Base-by-base conservation (phyloP, 768 basidiomycete genomes). In the Boletus vermiculosoides region DNA sequence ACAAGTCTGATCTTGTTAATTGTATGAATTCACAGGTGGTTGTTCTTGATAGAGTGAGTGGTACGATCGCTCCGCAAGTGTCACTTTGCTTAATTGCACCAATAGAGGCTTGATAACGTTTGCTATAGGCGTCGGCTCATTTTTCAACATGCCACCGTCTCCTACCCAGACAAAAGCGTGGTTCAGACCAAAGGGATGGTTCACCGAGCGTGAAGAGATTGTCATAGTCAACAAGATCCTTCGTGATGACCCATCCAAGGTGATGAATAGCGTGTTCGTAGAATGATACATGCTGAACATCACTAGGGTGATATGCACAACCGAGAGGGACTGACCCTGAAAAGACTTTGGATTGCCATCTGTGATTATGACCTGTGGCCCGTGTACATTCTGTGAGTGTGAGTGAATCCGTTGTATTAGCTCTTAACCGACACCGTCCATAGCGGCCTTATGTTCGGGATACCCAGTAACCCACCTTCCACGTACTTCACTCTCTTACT, bases 331-430 rank as follows among this genome's bases (percentile, higher is more conserved):
- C 63, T 88, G 12, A 74, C 79, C 0, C 36, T 77, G 6, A 76
- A 73, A 61, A 74, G 79, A 6, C 65, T 86, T 5, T 86, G 82
- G 80, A 71, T 67, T 8, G 81, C 84, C 0, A 50, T 85, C 8
- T 78, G 76, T 37, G 86, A 88, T 64, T 87, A 80, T 54, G 84
- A 86, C 62, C 68, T 87, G 12, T 87, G 85, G 85, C 86, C 86
- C 0, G 48, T 87, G 22, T 88, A 88, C 64, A 74, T 84, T 30
- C 68, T 84, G 80, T 62, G 40, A 47, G 45, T 33, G n/a, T n/a
- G 28, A 39, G 1, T 2, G 10, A 23, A 42, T 11, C 11, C 13
- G 39, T 16, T 56, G 15, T 36, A 18, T 20, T 5, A 3, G 37
- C 3, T n/a, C 34, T 25, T 56, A 44, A 58, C 48, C 2, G 16